Percentiles rank a stretch among this genome's conserved stretches.
Conservation (phyloP, 192 early-diverging fungal species). For the Backusella psychrophila region DNA sequence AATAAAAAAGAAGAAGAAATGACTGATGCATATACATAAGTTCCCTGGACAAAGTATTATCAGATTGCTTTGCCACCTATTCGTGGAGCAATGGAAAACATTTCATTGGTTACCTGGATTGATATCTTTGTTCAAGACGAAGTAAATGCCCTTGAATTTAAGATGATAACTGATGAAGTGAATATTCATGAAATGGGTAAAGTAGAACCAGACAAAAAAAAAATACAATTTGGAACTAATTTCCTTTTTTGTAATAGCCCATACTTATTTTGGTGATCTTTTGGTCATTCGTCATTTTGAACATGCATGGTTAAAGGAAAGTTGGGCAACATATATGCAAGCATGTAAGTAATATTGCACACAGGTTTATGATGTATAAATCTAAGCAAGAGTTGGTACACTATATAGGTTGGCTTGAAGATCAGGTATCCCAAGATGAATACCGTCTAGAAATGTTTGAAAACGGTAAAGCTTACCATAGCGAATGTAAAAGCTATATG, state of each 20-base stretch:
- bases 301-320: constrained; percentile 59
- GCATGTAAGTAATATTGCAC: constrained; percentile 7
- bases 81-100: constrained; percentile 59
- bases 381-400: not conserved
- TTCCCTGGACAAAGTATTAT: constrained; percentile 58
- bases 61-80: constrained; percentile 39
- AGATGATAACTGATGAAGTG: constrained; percentile 32
- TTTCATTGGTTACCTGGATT: constrained; percentile 48
- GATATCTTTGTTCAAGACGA: constrained; percentile 38
- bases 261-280: constrained; percentile 57
- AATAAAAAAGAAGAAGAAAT: not conserved
- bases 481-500: constrained; percentile 26
- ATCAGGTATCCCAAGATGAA: constrained; percentile 36
- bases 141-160: constrained; percentile 24
- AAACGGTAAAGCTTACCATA: constrained; percentile 24
- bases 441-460: constrained; percentile 32
- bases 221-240: not conserved
- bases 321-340: constrained; percentile 53
- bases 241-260: constrained; percentile 8
- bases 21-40: not conserved
- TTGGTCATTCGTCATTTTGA: constrained; percentile 58
- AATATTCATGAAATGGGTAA: constrained; percentile 58
- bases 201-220: not conserved
- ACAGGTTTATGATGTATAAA: not conserved
- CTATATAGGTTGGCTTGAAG: constrained; percentile 31